Base-by-base conservation (phyloP, 805 yeast species). In the Yamadazyma akitaensis region DNA sequence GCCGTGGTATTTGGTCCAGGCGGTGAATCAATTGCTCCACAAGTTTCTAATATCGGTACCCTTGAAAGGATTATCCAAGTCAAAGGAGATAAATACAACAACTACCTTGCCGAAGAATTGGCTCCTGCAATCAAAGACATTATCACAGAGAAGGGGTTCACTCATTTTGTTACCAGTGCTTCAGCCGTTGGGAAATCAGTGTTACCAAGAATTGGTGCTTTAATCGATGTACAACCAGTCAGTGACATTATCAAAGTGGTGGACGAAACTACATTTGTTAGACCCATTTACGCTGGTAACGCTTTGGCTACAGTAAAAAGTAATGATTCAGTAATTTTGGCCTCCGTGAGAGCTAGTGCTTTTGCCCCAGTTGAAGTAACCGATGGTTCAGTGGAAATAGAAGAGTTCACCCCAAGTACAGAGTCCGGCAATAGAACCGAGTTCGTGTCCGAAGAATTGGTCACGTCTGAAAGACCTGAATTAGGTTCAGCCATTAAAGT, bases 241-340 rank as follows among this genome's bases (percentile, higher is more conserved):
- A 81, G 92, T 24, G 98, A 92, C 61, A 77, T 94, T 48, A 79
- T 78, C 55, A 78, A 79, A 58, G 84, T 92, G 34, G 79, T 77
- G 53, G 71, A 80, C 43, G 74, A 79, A 14, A 79, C 77, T 51
- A 85, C 94, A 7, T 94, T 92, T 66, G 82, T 85, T 33, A 84
- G 98, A 65, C 97, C 98, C 39, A 89, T 92, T 33, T 94, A 88
- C 63, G 98, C 99, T 17, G 99, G 99, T 41, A 94, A 94, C 67
- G 96, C 95, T 5, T 72, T 88, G 48, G 79, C 88, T 35, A 90
- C 96, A 2, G 88, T 94, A 42, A 79, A 82, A 63, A 73, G 88
- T 19, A 72, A 63, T 19, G 97, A 92, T 59, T 63, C 73, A 4
- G 72, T 79, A 51, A 76, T 87, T 43, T 68, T 92, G 50, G 70